These are phyloP conservation scores for Madurella mycetomatis DNA, from an alignment of 2,329 filamentous ascomycete species.

Conservation along the genomic window DNA sequence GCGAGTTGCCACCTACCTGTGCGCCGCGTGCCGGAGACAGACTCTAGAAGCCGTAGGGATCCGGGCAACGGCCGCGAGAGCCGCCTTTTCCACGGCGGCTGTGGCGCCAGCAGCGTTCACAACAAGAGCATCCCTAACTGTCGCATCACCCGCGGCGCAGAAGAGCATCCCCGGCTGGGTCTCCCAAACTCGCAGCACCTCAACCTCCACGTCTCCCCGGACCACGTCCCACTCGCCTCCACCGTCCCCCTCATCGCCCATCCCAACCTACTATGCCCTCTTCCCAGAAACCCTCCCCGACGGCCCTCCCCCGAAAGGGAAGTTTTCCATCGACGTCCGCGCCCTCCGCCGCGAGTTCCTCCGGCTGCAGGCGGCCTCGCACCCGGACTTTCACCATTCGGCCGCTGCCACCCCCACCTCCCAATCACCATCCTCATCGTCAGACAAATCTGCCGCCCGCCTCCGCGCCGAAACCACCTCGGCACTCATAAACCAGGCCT, in stretches of 20 bases:
- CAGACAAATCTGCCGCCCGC: slow-evolving; percentile 27
- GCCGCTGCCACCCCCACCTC: slow-evolving; percentile 19
- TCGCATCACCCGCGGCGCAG: neutral
- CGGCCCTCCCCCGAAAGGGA: slow-evolving; percentile 72
- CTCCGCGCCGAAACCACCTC: slow-evolving; percentile 68
- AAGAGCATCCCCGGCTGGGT: neutral
- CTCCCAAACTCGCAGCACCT: neutral
- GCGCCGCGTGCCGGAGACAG: slow-evolving; percentile 18
- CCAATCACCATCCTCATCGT: neutral
- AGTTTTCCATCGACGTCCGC: slow-evolving; percentile 68
- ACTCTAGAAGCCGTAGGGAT: neutral
- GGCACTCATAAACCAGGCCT: slow-evolving; percentile 84
- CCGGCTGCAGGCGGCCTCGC: slow-evolving; percentile 69
- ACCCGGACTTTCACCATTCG: slow-evolving; percentile 62
- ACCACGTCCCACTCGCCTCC: slow-evolving; percentile 1
- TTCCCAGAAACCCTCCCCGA: slow-evolving; percentile 74
- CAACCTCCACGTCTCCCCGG: neutral
- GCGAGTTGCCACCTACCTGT: slow-evolving; percentile 17
- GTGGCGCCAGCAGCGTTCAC: neutral
- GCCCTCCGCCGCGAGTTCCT: slow-evolving; percentile 81
- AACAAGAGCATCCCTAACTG: neutral
- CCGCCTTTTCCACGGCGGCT: slow-evolving; percentile 1
- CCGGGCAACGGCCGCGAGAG: neutral
- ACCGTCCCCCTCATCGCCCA: slow-evolving; percentile 1
- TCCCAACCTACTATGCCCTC: slow-evolving; percentile 65